These are phyloP conservation scores for Physaria fendleri DNA, from an alignment of 345 rosid genomes.

Conservation along the genomic window DNA sequence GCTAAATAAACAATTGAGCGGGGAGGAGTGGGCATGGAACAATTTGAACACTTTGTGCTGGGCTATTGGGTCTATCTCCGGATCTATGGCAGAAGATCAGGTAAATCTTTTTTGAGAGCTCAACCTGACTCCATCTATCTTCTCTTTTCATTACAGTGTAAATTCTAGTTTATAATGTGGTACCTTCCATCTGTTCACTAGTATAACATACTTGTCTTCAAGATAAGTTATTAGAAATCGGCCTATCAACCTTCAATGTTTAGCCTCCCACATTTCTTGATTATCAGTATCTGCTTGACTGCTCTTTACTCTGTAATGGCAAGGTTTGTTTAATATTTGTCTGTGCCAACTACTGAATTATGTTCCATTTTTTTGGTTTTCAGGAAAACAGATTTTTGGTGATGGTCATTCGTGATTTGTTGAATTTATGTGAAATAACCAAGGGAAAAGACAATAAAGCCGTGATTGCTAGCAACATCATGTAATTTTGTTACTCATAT, in stretches of 20 bases:
- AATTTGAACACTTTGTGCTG: conserved; percentile 92
- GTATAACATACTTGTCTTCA: background rate
- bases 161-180: background rate
- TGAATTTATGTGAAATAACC: conserved; percentile 94
- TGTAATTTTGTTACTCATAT: conserved; percentile 50
- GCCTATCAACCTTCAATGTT: background rate
- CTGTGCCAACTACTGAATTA: conserved; percentile 8
- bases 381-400: conserved; percentile 99
- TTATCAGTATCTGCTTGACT: conserved; percentile 5
- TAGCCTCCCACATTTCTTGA: conserved; percentile 5
- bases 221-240: background rate
- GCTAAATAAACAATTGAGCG: conserved; percentile 84
- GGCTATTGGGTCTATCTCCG: conserved; percentile 99
- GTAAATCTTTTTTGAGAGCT: conserved; percentile 32
- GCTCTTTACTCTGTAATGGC: background rate
- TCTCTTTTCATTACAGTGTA: background rate
- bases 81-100: conserved; percentile 99
- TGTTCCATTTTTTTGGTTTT: conserved; percentile 9
- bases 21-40: conserved; percentile 99
- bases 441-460: conserved; percentile 99
- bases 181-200: background rate
- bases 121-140: background rate
- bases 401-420: conserved; percentile 93
- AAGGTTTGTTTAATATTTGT: conserved; percentile 1
- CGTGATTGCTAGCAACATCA: conserved; percentile 96